Conservation (phyloP, 805 yeast genomes). For the Kodamaea laetipori region DNA sequence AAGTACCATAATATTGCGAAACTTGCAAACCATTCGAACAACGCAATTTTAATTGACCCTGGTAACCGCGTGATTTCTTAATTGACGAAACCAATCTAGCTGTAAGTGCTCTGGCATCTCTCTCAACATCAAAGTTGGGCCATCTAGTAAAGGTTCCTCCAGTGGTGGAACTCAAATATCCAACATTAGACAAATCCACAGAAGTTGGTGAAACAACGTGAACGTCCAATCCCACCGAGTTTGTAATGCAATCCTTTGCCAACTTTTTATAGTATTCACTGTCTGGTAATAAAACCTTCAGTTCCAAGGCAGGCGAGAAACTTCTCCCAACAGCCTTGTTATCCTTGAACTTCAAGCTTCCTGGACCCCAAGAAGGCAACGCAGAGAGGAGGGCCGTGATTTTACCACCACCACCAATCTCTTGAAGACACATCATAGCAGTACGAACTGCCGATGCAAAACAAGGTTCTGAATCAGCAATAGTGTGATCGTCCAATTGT, state of each 20-base stretch:
- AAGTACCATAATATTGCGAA: slow-evolving; percentile 65
- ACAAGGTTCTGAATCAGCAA: slow-evolving; percentile 61
- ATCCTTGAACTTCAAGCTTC: slow-evolving; percentile 54
- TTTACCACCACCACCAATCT: slow-evolving; percentile 76
- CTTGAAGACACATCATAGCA: slow-evolving; percentile 61
- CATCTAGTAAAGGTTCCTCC: slow-evolving; percentile 73
- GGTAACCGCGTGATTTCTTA: slow-evolving; percentile 62
- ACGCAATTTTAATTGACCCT: slow-evolving; percentile 80
- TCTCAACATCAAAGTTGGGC: slow-evolving; percentile 62
- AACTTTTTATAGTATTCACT: slow-evolving; percentile 62
- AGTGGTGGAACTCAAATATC: slow-evolving; percentile 62
- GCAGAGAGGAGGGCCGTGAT: slow-evolving; percentile 66
- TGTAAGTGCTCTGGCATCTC: slow-evolving; percentile 69
- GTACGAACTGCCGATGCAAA: slow-evolving; percentile 78
- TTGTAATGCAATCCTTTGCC: slow-evolving; percentile 54
- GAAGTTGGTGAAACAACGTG: slow-evolving; percentile 65
- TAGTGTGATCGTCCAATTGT: slow-evolving; percentile 35
- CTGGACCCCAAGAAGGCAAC: slow-evolving; percentile 82
- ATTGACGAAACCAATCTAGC: slow-evolving; percentile 61
- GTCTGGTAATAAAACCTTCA: slow-evolving; percentile 58
- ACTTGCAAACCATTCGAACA: slow-evolving; percentile 88
- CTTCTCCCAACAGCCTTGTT: slow-evolving; percentile 41
- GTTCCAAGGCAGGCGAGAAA: slow-evolving; percentile 45
- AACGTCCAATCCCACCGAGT: slow-evolving; percentile 74
- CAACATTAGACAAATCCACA: slow-evolving; percentile 76